Percentiles rank a stretch among this genome's conserved stretches.
phyloP scores from a whole-genome alignment of 2,329 filamentous ascomycete genomes.

The Sordariomycetes sp. region DNA sequence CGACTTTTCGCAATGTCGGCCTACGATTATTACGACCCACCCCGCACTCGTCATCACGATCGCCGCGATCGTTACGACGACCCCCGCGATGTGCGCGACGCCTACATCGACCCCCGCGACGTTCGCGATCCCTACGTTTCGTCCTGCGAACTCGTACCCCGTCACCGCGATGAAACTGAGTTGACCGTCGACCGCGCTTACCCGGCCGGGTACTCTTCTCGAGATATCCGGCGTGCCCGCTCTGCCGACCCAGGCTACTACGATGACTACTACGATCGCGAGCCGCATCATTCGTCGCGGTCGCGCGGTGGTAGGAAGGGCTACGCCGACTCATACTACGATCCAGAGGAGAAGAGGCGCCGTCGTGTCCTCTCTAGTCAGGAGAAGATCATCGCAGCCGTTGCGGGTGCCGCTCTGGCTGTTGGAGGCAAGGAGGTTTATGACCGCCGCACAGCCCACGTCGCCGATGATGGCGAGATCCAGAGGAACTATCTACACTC shows the following conservation, averaged over 20 bases:
- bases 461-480: constrained; percentile 29
- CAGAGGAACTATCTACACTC: constrained; percentile 46
- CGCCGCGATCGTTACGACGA: constrained; percentile 25
- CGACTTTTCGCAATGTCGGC: constrained; percentile 19
- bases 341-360: constrained; percentile 35
- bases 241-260: constrained; percentile 48
- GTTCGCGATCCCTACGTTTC: constrained; percentile 13
- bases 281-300: constrained; percentile 21
- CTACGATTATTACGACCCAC: constrained; percentile 40
- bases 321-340: constrained; percentile 34
- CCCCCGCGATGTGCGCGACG: constrained; percentile 22
- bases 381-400: constrained; percentile 53
- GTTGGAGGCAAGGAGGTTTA: constrained; percentile 54
- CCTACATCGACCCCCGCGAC: constrained; percentile 28
- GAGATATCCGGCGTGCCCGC: constrained; percentile 45
- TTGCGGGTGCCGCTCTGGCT: constrained; percentile 50
- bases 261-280: constrained; percentile 29
- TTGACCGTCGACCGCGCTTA: constrained; percentile 69
- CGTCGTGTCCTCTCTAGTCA: constrained; percentile 44
- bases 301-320: constrained; percentile 30
- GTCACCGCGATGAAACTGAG: constrained; percentile 53
- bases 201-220: constrained; percentile 48
- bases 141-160: constrained; percentile 40
- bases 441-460: constrained; percentile 45
- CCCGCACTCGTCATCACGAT: constrained; percentile 15